Base-by-base conservation (phyloP, 257 asterid species). In the Catharanthus roseus region DNA sequence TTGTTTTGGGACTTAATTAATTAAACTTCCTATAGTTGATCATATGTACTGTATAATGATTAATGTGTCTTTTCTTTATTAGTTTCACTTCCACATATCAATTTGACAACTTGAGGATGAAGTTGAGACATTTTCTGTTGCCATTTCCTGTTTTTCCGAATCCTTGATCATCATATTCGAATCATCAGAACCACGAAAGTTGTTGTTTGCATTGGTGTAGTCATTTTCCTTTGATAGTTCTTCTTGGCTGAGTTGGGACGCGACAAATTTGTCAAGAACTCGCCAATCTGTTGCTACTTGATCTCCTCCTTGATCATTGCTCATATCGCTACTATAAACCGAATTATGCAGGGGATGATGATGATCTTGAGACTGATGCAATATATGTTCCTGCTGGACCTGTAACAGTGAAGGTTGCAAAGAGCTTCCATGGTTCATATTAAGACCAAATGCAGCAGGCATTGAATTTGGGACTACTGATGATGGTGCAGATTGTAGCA, bases 171-270 rank as follows among this genome's bases (percentile, higher is more conserved):
- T 78, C 74, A 62, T 9, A 65, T 69, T 67, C 2, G 87, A 73
- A 39, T 78, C 83, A 23, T 77, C 79, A 4, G 71, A 21, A 61
- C 51, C 70, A 1, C 76, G 77, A 41, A 85, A 82, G 29, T 58
- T 28, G 38, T 75, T 70, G 0, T 70, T 31, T 19, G 74, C 56
- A 21, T 77, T 75, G 19, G 87, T 69, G 41, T 72, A 67, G 4
- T 79, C 82, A 28, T 77, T 77, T 64, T 78, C 88, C 65, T 84
- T 82, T 6, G 83, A 72, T 24, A 62, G 72, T 44, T 85, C 88
- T 33, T 83, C 95, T 11, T 91, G 97, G 73, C 95, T 91, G 65
- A 91, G 91, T 38, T 89, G 97, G 10, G 96, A 89, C 0, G 97
- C 97, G 38, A 91, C 97, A 50, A 91, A 89, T 63, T 85, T 91